A percentile compares a stretch with the other conserved stretches of the same genome.
These are phyloP conservation scores for Gossypium laxum DNA, from an alignment of 441 rosid species.

Conservation along the genomic window DNA sequence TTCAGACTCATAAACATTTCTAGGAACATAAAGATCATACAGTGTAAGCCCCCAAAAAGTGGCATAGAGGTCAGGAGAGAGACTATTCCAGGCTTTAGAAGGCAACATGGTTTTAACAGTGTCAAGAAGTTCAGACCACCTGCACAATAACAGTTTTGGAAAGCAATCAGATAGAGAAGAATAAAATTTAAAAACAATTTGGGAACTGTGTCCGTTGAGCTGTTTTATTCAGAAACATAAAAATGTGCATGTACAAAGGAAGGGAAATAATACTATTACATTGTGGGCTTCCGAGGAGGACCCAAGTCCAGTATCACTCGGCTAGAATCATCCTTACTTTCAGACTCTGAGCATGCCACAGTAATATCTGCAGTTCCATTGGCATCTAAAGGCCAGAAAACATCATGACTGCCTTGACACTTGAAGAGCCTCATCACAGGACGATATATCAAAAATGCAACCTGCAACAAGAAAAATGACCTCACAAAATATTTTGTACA, in stretches of 20 bases:
- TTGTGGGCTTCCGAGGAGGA: conserved; percentile 43
- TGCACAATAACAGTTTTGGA: conserved; percentile 27
- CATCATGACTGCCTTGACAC: conserved; percentile 57
- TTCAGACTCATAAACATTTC: conserved; percentile 84
- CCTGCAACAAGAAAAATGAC: conserved; percentile 31
- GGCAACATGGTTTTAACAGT: conserved; percentile 90
- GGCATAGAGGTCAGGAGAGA: conserved; percentile 94
- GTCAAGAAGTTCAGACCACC: conserved; percentile 95
- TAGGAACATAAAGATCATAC: conserved; percentile 98
- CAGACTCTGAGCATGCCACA: conserved; percentile 34
- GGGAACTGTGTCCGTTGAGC: background rate
- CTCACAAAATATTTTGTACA: background rate
- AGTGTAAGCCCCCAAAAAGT: conserved; percentile 98
- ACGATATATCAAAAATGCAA: conserved; percentile 90
- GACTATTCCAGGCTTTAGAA: conserved; percentile 97
- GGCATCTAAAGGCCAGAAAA: conserved; percentile 82
- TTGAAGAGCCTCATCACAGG: conserved; percentile 97
- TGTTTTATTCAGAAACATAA: background rate
- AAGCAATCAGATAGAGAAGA: background rate
- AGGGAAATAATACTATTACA: conserved; percentile 28
- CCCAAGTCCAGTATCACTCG: conserved; percentile 63
- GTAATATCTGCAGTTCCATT: conserved; percentile 33
- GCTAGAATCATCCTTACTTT: conserved; percentile 31
- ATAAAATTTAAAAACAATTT: background rate
- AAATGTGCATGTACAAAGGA: background rate